A percentile compares a stretch with the other conserved stretches of the same genome.
Evolutionary conservation across 2,329 filamentous ascomycete species (phyloP).

Genomic region (Aspergillus awamori): DNA sequence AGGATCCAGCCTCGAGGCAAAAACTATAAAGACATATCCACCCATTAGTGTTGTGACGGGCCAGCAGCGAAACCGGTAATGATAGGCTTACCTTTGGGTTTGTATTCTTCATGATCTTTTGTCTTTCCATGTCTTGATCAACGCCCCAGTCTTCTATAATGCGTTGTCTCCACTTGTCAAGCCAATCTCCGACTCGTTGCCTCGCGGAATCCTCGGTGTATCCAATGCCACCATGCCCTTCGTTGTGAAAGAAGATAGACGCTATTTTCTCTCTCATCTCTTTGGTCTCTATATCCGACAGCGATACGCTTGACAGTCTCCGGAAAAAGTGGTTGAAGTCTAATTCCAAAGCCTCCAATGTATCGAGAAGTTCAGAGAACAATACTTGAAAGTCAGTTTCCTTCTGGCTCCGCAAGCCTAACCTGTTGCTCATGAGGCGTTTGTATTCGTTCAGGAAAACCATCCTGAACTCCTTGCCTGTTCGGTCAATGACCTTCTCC

Average conservation of each 20-base stretch:
- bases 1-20: constrained; percentile 88
- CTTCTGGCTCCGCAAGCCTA: constrained; percentile 73
- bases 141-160: constrained; percentile 75
- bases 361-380: constrained; percentile 81
- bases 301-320: constrained; percentile 65
- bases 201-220: constrained; percentile 66
- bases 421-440: constrained; percentile 73
- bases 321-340: constrained; percentile 97
- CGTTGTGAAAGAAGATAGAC: constrained; percentile 75
- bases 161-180: constrained; percentile 74
- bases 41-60: neutral
- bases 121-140: constrained; percentile 64
- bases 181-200: constrained; percentile 73
- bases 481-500: constrained; percentile 77
- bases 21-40: constrained; percentile 55
- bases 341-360: constrained; percentile 76
- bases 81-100: constrained; percentile 70
- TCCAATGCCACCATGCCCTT: constrained; percentile 63
- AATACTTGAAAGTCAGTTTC: constrained; percentile 77
- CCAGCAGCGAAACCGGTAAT: neutral
- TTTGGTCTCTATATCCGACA: constrained; percentile 66
- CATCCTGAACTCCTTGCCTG: constrained; percentile 84
- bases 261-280: constrained; percentile 67
- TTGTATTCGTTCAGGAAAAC: constrained; percentile 91
- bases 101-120: constrained; percentile 74